These are phyloP conservation scores for Cajanus cajan DNA, from an alignment of 306 rosid species.

Conservation along the genomic window DNA sequence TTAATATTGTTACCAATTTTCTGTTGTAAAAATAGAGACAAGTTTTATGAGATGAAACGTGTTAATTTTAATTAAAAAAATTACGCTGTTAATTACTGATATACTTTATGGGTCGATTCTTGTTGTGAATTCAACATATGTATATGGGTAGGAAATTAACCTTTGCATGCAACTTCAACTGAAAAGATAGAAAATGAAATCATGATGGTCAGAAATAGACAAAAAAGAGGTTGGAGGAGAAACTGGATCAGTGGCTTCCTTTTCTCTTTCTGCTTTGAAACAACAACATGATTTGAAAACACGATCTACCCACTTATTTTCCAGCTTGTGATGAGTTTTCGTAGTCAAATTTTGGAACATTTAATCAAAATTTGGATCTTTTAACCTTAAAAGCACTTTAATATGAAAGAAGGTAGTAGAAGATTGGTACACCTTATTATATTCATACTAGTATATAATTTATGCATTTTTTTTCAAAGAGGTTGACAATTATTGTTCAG, in stretches of 20 bases:
- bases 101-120: background rate
- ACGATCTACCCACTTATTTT: slow-evolving; percentile 9
- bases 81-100: background rate
- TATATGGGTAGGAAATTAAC: background rate
- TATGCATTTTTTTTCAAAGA: slow-evolving; percentile 5
- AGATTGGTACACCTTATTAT: background rate
- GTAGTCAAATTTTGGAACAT: slow-evolving; percentile 21
- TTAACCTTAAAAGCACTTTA: background rate
- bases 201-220: background rate
- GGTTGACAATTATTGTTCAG: slow-evolving; percentile 23
- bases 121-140: background rate
- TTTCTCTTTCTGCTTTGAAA: slow-evolving; percentile 30
- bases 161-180: background rate
- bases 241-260: background rate
- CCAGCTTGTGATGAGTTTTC: background rate
- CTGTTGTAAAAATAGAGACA: background rate
- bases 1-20: too few relatives aligned
- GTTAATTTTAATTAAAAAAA: background rate
- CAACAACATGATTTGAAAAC: background rate
- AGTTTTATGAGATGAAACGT: background rate
- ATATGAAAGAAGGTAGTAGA: background rate
- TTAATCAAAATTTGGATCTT: slow-evolving; percentile 2
- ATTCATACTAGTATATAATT: background rate
- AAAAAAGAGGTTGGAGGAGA: background rate
- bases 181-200: background rate